phyloP scores from a whole-genome alignment of 441 rosid species.

The Mallotus repandus region DNA sequence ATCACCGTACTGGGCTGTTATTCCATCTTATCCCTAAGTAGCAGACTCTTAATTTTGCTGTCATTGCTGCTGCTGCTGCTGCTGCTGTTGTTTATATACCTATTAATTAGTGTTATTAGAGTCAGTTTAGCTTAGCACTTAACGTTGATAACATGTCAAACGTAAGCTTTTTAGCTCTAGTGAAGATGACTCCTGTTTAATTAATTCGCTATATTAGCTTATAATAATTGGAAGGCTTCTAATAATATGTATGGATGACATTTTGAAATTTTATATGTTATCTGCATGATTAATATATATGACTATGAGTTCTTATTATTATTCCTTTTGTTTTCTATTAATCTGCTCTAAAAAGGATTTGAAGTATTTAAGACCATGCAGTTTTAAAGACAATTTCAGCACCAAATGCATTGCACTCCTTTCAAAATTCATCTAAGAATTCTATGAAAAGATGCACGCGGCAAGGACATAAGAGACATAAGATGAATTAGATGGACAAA shows the following conservation, averaged over 20 bases:
- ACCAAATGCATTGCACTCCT: too few species aligned
- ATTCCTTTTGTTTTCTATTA: too few species aligned
- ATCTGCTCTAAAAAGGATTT: too few species aligned
- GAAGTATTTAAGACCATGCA: too few species aligned
- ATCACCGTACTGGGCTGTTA: conserved; percentile 37
- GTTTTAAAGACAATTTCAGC: too few species aligned
- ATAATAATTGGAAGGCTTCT: not conserved
- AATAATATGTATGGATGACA: too few species aligned
- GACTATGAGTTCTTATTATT: too few species aligned
- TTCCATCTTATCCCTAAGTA: conserved; percentile 31
- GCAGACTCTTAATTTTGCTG: too few species aligned
- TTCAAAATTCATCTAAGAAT: too few species aligned
- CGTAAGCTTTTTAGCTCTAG: not conserved
- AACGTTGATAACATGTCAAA: not conserved
- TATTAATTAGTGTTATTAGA: not conserved
- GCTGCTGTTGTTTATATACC: not conserved
- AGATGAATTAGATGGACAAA: not conserved
- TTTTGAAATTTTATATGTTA: not conserved
- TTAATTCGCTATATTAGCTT: not conserved
- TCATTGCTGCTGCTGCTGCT: not conserved
- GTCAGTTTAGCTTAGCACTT: conserved; percentile 2
- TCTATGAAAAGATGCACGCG: not conserved
- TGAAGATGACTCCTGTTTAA: not conserved
- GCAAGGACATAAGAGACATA: not conserved
- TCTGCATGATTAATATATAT: not conserved